Base-by-base conservation (phyloP, 2,329 filamentous ascomycete species). In the Verticillium klebahnii region DNA sequence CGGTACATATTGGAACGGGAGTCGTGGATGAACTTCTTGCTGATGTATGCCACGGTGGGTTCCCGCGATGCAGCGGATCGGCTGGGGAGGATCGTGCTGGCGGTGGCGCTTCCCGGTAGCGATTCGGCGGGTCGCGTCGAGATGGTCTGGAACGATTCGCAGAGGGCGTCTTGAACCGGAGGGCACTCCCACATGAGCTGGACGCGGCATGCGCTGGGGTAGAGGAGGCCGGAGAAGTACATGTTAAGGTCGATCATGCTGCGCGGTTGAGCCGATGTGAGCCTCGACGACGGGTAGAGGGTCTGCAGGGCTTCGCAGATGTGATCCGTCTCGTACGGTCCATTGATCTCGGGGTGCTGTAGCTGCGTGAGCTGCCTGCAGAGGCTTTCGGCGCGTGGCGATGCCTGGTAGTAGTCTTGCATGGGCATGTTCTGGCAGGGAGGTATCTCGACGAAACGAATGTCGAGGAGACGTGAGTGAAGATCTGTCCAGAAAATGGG, bases 401-500 rank as follows among this genome's bases (percentile, higher is more conserved):
- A 56, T 3, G 54, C 54, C 54, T 56, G 14, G 29, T 56, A 34
- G 29, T 8, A 56, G 54, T 56, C 54, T 9, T 56, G 25, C 54
- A 19, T 34, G 25, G 54, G 14, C 31, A 50, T 80, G 6, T 70
- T 76, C 40, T 73, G 71, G 67, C 79, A 77, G 5, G 76, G 69
- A 17, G 79, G 75, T 15, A 76, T 72, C 66, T 79, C 73, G 31
- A 71, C 63, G 71, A 85, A 86, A 54, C 71, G 71, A 17, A 75
- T 80, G 29, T 77, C 78, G 6, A 86, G 80, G 2, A 85, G 71
- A 54, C 73, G 69, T 11, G 75, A 67, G 63, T 87, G 84, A 1
- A 75, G 61, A 60, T 85, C 83, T 17, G 80, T 85, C 84, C 84
- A 87, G 68, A 77, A 80, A 56, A 85, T 79, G 2, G 84, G 84